Evolutionary conservation across 2,329 filamentous ascomycete species (phyloP).

Genomic region (Aspergillus spinulosporus): DNA sequence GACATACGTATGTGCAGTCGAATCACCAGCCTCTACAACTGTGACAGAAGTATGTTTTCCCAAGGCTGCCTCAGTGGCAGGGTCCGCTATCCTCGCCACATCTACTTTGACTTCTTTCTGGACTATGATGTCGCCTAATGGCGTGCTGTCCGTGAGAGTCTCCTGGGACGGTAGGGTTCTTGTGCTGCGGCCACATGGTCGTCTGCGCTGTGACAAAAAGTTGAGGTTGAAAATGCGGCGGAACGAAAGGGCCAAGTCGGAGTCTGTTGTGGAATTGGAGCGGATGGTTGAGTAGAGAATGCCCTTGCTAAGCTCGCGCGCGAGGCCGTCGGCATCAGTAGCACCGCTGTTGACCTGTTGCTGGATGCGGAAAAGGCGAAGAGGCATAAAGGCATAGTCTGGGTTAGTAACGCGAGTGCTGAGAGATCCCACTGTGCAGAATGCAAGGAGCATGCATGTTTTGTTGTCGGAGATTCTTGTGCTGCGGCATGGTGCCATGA

Average conservation of each 20-base stretch:
- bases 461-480: constrained; percentile 27
- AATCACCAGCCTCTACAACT: constrained; percentile 29
- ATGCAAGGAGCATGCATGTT: constrained; percentile 53
- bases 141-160: constrained; percentile 23
- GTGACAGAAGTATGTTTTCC: constrained; percentile 25
- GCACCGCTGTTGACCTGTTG: constrained; percentile 62
- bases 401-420: constrained; percentile 55
- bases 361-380: constrained; percentile 66
- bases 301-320: constrained; percentile 61
- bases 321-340: constrained; percentile 60
- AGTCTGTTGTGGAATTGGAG: constrained; percentile 27
- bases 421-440: constrained; percentile 63
- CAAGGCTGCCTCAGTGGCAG: constrained; percentile 19
- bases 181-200: not conserved
- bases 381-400: constrained; percentile 60
- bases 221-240: constrained; percentile 21
- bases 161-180: constrained; percentile 20
- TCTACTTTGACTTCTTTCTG: constrained; percentile 64
- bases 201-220: constrained; percentile 26
- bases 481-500: constrained; percentile 39
- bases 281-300: constrained; percentile 49
- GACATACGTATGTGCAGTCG: constrained; percentile 43
- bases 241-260: constrained; percentile 24
- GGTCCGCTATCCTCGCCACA: constrained; percentile 33
- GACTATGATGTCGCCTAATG: constrained; percentile 61